Evolutionary conservation across 1,139 yeast genomes (phyloP), one percentile per base, ranked within the genome.

Genomic region (Magnusiomyces magnusii): DNA sequence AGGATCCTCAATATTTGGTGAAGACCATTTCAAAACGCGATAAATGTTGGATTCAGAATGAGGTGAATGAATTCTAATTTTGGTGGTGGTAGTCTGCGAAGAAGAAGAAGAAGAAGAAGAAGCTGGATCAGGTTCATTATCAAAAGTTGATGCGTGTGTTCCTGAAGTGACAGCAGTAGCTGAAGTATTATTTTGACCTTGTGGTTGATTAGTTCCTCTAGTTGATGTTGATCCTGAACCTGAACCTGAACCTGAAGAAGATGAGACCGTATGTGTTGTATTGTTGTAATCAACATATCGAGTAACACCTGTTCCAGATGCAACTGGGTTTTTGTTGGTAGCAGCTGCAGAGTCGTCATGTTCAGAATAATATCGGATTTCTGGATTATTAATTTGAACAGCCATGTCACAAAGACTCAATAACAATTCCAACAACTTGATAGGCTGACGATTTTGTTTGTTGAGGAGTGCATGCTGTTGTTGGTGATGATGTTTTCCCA

Each of bases 401-500:
- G 96, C 93, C 65, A 85, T 86, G 60, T 89, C 92, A 68, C 95
- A 85, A 57, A 87, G 76, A 49, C 87, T 91, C 9, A 82, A 70
- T 47, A 91, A 70, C 63, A 81, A 73, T 58, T 84, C 87, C 60
- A 89, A 73, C 47, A 86, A 80, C 51, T 87, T 87, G 64, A 85
- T 80, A 0, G 93, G 95, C 63, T 86, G 85, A 63, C 81, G 62
- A 54, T 66, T 67, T 15, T 58, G 69, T 5, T 67, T 64, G 23
- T 63, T 65, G 2, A 67, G 59, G 1, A 65, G 67, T 58, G 17
- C 27, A 21, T 44, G 49, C 27, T 44, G 44, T 5, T 41, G 44
- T 41, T 41, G 44, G 7, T 41, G 44, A n/a, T 41, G 44, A 13
- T 31, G 44, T 55, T 63, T 39, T 53, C 60, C 44, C 10, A 23